phyloP scores from a whole-genome alignment of 208 protist species.

The Acanthamoeba lenticulata region DNA sequence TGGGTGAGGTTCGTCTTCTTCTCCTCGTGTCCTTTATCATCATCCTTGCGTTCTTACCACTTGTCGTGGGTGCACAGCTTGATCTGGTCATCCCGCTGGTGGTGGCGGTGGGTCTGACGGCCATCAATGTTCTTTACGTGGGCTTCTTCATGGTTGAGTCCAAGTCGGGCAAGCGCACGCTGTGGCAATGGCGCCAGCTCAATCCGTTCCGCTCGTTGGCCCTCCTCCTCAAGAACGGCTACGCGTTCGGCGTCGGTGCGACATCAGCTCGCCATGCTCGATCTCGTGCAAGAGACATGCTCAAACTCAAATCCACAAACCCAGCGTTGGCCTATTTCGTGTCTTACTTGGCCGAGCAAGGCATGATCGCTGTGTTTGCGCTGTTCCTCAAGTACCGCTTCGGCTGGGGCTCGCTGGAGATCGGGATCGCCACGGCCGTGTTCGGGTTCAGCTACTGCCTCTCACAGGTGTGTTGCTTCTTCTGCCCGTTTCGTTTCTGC shows the following conservation, averaged over 20 bases:
- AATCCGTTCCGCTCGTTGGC: constrained; percentile 37
- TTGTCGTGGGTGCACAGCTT: background rate
- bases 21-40: background rate
- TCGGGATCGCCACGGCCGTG: background rate
- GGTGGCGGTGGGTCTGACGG: background rate
- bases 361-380: background rate
- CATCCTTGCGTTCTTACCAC: background rate
- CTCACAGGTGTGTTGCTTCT: background rate
- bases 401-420: constrained; percentile 9
- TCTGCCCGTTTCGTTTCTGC: background rate
- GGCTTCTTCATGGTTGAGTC: constrained; percentile 41
- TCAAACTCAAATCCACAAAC: background rate
- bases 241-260: background rate
- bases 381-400: constrained; percentile 52
- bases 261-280: background rate
- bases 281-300: background rate
- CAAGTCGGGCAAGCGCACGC: background rate
- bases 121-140: constrained; percentile 2
- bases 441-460: constrained; percentile 45
- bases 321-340: background rate
- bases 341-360: constrained; percentile 2
- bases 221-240: background rate
- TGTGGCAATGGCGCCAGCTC: background rate
- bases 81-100: background rate
- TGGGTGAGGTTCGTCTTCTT: background rate